These are phyloP conservation scores for Talaromyces islandicus DNA, from an alignment of 2,329 filamentous ascomycete species.

Conservation along the genomic window DNA sequence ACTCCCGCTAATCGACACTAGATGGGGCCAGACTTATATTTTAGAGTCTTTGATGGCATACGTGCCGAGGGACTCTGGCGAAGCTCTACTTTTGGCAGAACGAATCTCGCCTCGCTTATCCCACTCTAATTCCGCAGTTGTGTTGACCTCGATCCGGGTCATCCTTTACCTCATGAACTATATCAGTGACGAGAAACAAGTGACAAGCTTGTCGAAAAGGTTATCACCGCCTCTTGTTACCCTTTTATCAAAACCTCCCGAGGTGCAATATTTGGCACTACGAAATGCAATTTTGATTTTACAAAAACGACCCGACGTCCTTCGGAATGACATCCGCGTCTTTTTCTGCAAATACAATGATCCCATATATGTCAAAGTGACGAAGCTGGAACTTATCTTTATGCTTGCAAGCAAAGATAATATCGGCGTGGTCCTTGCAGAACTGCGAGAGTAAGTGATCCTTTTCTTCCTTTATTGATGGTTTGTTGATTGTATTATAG, in stretches of 20 bases:
- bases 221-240: slow-evolving; percentile 93
- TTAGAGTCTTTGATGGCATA: slow-evolving; percentile 97
- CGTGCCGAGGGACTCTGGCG: slow-evolving; percentile 81
- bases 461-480: slow-evolving; percentile 3
- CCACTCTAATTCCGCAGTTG: slow-evolving; percentile 93
- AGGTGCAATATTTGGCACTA: slow-evolving; percentile 95
- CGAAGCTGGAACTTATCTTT: slow-evolving; percentile 96
- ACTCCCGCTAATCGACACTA: slow-evolving; percentile 28
- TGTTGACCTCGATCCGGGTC: slow-evolving; percentile 91
- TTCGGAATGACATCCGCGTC: slow-evolving; percentile 93
- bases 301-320: slow-evolving; percentile 83
- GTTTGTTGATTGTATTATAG: slow-evolving; percentile 24
- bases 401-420: slow-evolving; percentile 96
- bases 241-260: slow-evolving; percentile 87
- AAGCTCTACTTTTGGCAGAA: slow-evolving; percentile 85
- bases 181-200: slow-evolving; percentile 84
- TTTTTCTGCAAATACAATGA: slow-evolving; percentile 99
- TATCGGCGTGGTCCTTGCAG: slow-evolving; percentile 89
- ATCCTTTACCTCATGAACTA: slow-evolving; percentile 99
- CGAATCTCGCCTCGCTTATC: slow-evolving; percentile 92
- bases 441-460: slow-evolving; percentile 71
- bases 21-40: slow-evolving; percentile 98
- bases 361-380: slow-evolving; percentile 98
- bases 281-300: slow-evolving; percentile 91
- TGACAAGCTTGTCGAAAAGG: slow-evolving; percentile 81